These are phyloP conservation scores for Globisporangium heterothallicum DNA, from an alignment of 352 stramenopile species.

Conservation along the genomic window DNA sequence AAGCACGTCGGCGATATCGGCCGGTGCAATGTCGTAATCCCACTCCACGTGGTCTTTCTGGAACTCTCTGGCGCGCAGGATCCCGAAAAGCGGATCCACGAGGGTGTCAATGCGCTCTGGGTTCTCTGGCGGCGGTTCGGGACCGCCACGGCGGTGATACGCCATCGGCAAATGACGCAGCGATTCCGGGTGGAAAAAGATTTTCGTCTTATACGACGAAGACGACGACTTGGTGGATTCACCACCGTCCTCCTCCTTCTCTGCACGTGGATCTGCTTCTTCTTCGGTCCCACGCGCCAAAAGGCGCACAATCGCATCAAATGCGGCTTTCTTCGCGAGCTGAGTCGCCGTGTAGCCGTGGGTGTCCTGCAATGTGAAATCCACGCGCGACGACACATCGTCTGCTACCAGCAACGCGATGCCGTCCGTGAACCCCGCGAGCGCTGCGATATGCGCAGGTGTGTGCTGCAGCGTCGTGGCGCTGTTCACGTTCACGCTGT, in stretches of 20 bases:
- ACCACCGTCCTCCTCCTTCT: too few relatives aligned
- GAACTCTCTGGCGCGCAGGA: constrained; percentile 72
- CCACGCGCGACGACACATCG: constrained; percentile 8
- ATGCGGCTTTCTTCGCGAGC: constrained; percentile 36
- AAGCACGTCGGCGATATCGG: constrained; percentile 85
- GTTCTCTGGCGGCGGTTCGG: constrained; percentile 88
- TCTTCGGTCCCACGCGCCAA: constrained; percentile 19
- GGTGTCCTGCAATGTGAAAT: constrained; percentile 34
- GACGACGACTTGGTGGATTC: too few relatives aligned
- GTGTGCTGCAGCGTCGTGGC: constrained; percentile 52
- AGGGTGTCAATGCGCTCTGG: constrained; percentile 83
- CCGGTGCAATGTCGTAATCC: constrained; percentile 58
- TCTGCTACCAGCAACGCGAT: constrained; percentile 40
- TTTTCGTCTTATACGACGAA: constrained; percentile 27
- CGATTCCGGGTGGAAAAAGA: constrained; percentile 78
- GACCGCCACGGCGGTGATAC: constrained; percentile 49
- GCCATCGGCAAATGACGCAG: constrained; percentile 73
- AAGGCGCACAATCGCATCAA: constrained; percentile 24
- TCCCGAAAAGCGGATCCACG: constrained; percentile 65
- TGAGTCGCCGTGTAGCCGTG: constrained; percentile 46
- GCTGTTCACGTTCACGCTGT: constrained; percentile 41
- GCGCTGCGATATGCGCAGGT: constrained; percentile 60
- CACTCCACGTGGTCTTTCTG: constrained; percentile 45
- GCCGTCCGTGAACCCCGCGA: constrained; percentile 36
- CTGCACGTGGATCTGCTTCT: too few relatives aligned